A percentile compares a stretch with the other conserved stretches of the same genome.
phyloP scores from a whole-genome alignment of 177 flowering plant genomes.

The Telopea speciosissima region DNA sequence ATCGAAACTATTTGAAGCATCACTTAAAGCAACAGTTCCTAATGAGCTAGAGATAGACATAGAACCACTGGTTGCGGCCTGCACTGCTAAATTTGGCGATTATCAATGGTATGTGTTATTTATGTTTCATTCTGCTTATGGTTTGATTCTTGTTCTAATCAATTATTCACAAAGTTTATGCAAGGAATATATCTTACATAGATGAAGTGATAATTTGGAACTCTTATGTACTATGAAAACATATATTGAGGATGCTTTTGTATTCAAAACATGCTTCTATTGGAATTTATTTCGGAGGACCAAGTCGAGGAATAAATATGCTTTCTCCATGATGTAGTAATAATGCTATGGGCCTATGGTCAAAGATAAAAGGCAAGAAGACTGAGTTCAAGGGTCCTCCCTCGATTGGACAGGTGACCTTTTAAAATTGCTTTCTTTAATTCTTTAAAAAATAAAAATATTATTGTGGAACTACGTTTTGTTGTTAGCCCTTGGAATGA shows the following conservation, averaged over 20 bases:
- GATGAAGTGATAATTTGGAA: not conserved
- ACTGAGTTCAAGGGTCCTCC: conserved; percentile 57
- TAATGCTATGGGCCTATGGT: conserved; percentile 87
- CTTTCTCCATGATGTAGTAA: conserved; percentile 44
- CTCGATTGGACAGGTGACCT: conserved; percentile 61
- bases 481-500: not conserved
- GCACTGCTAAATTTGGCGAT: conserved; percentile 72
- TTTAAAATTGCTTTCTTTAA: not conserved
- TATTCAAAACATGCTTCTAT: not conserved
- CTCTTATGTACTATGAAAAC: not conserved
- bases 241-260: no score
- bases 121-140: not conserved
- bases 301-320: not conserved
- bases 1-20: conserved; percentile 49
- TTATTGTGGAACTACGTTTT: not conserved
- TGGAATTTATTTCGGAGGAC: not conserved
- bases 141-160: not conserved
- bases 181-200: not conserved
- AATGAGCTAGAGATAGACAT: conserved; percentile 44
- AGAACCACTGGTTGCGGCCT: conserved; percentile 61
- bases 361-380: conserved; percentile 58
- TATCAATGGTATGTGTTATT: conserved; percentile 69
- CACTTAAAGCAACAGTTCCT: conserved; percentile 57
- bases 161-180: not conserved
- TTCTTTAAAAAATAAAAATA: not conserved